Base-by-base conservation (phyloP, 2,329 filamentous ascomycete genomes). In the Penicillium frequentans region DNA sequence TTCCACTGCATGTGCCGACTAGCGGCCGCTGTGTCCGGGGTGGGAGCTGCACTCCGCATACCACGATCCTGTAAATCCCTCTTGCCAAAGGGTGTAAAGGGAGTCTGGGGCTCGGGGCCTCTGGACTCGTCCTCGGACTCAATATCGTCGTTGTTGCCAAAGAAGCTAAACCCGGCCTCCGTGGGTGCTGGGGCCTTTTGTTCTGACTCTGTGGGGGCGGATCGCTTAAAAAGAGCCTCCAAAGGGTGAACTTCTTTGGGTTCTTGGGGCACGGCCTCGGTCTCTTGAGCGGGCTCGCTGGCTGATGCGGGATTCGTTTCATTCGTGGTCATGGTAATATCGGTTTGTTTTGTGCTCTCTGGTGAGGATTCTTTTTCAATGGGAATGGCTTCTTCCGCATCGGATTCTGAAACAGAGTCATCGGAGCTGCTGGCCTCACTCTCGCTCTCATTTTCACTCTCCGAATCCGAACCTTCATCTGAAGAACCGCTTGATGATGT, bases 21-120 rank as follows among this genome's bases (percentile, higher is more conserved):
- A 2, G 90, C 86, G 58, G 92, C 86, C 1, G 91, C 91, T 0
- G 95, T 98, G 70, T 99, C 95, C 0, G 95, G 95, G 0, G 95
- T 99, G 0, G 95, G 95, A 2, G 95, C 95, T 6, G 92, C 92
- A 70, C 92, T 97, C 55, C 95, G 84, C n/a, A 90, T 71, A 45
- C 74, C 73, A 33, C 80, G 70, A 50, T 84, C 85, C 60, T 92
- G 84, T 29, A 93, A 80, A 64, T 98, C 93, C 64, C 87, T 84
- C 61, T 87, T 86, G 0, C 90, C 91, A 71, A 87, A 96, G 0
- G 93, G 93, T 0, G 90, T 91, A 71, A 87, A 96, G 0, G 93
- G 93, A 0, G 93, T 97, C 74, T 91, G 86, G 13, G 92, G 93
- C 50, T 69, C 73, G 16, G 69, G 63, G 50, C 70, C 64, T 60